A percentile compares a stretch with the other conserved stretches of the same genome.
Evolutionary conservation across 148 eudicot species (phyloP).

Genomic region (Vaccinium vitisidaea): DNA sequence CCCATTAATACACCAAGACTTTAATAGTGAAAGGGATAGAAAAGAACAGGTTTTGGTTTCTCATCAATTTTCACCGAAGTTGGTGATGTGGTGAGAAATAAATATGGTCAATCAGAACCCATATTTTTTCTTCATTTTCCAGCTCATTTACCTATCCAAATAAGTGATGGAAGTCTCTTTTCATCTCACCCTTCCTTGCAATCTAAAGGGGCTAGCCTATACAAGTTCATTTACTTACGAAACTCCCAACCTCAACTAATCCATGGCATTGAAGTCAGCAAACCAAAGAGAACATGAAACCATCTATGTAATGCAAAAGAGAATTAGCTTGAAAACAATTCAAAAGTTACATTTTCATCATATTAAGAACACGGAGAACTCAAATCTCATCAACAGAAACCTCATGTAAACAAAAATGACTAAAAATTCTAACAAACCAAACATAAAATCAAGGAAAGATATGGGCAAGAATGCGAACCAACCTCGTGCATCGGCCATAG

Average conservation of each 20-base stretch:
- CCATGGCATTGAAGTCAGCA: background rate
- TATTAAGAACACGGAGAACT: background rate
- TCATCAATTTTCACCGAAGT: background rate
- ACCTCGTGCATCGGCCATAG: no score
- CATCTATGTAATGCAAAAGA: no score
- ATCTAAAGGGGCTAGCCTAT: background rate
- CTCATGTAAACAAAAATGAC: background rate
- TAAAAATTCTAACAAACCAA: background rate
- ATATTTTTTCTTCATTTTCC: background rate
- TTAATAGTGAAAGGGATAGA: background rate
- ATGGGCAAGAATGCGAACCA: no score
- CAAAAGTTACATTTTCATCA: slow-evolving; percentile 10
- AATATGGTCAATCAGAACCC: background rate
- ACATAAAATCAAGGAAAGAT: background rate
- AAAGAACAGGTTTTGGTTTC: background rate
- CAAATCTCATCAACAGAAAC: background rate
- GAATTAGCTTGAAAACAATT: background rate
- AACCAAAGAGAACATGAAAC: background rate
- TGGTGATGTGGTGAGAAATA: background rate
- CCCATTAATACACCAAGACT: background rate
- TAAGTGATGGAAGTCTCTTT: background rate
- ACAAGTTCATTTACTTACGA: background rate
- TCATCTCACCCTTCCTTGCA: background rate
- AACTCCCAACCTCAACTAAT: background rate
- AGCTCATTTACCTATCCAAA: background rate